Conservation (phyloP, 441 rosid species). For the Rhodomyrtus psidioides region DNA sequence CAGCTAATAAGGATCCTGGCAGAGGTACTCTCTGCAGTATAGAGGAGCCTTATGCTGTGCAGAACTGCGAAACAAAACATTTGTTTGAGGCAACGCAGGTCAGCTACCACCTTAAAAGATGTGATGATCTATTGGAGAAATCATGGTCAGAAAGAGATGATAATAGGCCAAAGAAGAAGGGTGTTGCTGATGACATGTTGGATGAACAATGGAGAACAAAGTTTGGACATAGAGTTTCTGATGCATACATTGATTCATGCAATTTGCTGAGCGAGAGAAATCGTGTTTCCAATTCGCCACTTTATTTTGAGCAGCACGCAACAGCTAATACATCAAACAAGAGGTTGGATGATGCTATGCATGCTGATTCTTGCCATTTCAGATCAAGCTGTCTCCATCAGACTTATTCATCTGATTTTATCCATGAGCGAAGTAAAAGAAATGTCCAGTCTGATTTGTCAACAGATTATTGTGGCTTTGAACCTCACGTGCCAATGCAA, state of each 20-base stretch:
- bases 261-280: background rate
- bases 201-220: background rate
- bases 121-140: conserved; percentile 11
- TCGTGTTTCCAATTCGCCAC: background rate
- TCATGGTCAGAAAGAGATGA: conserved; percentile 18
- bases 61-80: conserved; percentile 20
- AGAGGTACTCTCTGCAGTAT: conserved; percentile 1
- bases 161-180: conserved; percentile 16
- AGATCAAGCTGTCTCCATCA: background rate
- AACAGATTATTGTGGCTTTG: conserved; percentile 5
- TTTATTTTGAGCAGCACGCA: background rate
- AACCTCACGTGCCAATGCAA: conserved; percentile 5
- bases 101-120: conserved; percentile 24
- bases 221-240: background rate
- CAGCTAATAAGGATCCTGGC: conserved; percentile 7
- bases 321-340: background rate
- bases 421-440: background rate
- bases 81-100: conserved; percentile 26
- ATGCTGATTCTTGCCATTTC: background rate
- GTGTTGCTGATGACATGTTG: conserved; percentile 16
- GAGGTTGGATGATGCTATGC: background rate
- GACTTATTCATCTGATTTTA: conserved; percentile 6
- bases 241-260: background rate
- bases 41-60: conserved; percentile 25
- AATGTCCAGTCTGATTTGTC: conserved; percentile 6